Percentiles rank a stretch among this genome's conserved stretches.
Evolutionary conservation across 2,329 filamentous ascomycete species (phyloP).

Genomic region (Fusarium buxicola): DNA sequence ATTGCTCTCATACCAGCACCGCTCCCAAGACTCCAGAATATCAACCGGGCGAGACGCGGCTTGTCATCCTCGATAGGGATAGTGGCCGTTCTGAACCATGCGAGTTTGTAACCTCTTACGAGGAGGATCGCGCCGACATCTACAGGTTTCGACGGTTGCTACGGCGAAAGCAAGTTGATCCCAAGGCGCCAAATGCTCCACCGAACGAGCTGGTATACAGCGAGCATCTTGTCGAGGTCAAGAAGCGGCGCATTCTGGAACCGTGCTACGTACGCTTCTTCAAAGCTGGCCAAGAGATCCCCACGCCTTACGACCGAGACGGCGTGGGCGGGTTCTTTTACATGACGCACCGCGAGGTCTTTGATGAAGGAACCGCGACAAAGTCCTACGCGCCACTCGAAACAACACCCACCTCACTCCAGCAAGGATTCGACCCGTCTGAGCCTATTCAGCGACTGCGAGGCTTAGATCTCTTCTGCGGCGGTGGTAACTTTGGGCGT

Average conservation of each 20-base stretch:
- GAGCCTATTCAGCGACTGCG: conserved; percentile 56
- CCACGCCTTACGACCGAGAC: conserved; percentile 71
- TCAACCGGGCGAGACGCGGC: conserved; percentile 69
- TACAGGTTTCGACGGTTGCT: conserved; percentile 63
- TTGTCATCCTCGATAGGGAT: conserved; percentile 53
- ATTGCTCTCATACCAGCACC: conserved; percentile 57
- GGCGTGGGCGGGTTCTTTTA: conserved; percentile 77
- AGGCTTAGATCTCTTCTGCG: conserved; percentile 80
- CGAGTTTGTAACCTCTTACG: conserved; percentile 60
- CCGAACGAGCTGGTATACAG: conserved; percentile 72
- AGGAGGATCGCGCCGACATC: conserved; percentile 26
- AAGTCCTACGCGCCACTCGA: conserved; percentile 51
- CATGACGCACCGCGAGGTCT: conserved; percentile 58
- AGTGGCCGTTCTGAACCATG: conserved; percentile 66
- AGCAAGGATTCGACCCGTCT: conserved; percentile 67
- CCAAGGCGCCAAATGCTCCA: conserved; percentile 44
- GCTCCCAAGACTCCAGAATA: conserved; percentile 50
- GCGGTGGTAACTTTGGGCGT: conserved; percentile 80
- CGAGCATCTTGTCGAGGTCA: conserved; percentile 54
- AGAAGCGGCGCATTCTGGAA: conserved; percentile 58
- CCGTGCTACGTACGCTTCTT: conserved; percentile 72
- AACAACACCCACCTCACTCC: conserved; percentile 53
- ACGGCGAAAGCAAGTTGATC: conserved; percentile 59
- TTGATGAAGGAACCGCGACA: background rate
- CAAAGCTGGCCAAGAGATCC: conserved; percentile 57